phyloP scores from a whole-genome alignment of 169 alveolate genomes.

The Plasmodium inui region DNA sequence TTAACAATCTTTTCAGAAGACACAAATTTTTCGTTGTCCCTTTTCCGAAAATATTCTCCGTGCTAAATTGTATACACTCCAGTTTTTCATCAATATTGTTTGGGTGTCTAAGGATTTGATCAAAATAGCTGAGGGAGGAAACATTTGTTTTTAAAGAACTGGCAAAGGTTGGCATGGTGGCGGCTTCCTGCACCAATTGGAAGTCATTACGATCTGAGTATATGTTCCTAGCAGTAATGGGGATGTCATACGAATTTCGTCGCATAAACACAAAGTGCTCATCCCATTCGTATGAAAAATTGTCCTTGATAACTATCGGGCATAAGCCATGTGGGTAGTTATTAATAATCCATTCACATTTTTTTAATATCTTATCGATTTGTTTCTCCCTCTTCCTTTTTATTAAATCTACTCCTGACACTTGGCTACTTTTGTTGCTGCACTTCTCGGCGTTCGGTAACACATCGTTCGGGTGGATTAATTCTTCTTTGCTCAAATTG shows the following conservation, averaged over 20 bases:
- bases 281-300: slow-evolving; percentile 70
- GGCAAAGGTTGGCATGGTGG: slow-evolving; percentile 67
- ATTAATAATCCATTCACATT: slow-evolving; percentile 74
- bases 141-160: slow-evolving; percentile 45
- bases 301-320: slow-evolving; percentile 29
- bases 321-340: slow-evolving; percentile 73
- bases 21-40: slow-evolving; percentile 52
- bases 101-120: slow-evolving; percentile 41
- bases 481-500: slow-evolving; percentile 30
- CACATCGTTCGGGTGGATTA: slow-evolving; percentile 16
- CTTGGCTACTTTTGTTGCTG: slow-evolving; percentile 29
- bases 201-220: slow-evolving; percentile 72
- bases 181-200: slow-evolving; percentile 62
- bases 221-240: slow-evolving; percentile 67
- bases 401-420: slow-evolving; percentile 35
- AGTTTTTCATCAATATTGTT: slow-evolving; percentile 49
- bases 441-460: slow-evolving; percentile 29
- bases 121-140: slow-evolving; percentile 62
- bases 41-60: slow-evolving; percentile 68
- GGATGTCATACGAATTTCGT: slow-evolving; percentile 69
- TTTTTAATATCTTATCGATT: slow-evolving; percentile 61
- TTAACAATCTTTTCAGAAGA: slow-evolving; percentile 63
- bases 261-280: slow-evolving; percentile 77
- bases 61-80: slow-evolving; percentile 70
- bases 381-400: slow-evolving; percentile 64